Percentiles rank a stretch among this genome's conserved stretches.
These are phyloP conservation scores for Aechmea fasciata DNA, from an alignment of 176 grass and related monocot species.

Conservation along the genomic window DNA sequence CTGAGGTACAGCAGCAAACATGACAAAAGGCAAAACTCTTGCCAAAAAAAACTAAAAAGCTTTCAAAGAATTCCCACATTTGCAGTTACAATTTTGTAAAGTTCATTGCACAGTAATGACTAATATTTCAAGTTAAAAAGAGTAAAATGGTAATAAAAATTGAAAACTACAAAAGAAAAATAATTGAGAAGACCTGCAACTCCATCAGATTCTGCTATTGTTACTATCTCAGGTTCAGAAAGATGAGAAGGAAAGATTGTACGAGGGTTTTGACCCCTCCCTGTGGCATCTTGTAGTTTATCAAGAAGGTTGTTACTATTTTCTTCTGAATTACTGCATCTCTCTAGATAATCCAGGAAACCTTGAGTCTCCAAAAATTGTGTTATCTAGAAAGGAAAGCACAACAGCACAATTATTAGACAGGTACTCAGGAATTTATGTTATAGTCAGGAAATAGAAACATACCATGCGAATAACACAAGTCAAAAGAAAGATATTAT, in stretches of 20 bases:
- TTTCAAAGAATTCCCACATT: too few species aligned
- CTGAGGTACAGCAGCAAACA: slow-evolving; percentile 16
- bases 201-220: slow-evolving; percentile 75
- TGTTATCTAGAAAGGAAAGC: slow-evolving; percentile 64
- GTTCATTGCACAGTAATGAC: background rate
- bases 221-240: slow-evolving; percentile 77
- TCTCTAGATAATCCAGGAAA: slow-evolving; percentile 98
- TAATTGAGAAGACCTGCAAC: slow-evolving; percentile 41
- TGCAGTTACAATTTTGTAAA: too few species aligned
- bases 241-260: slow-evolving; percentile 79
- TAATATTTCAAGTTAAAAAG: slow-evolving; percentile 2
- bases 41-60: background rate
- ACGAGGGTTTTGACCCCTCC: slow-evolving; percentile 72
- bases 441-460: background rate
- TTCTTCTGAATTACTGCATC: slow-evolving; percentile 84
- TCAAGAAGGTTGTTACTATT: slow-evolving; percentile 74
- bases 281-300: slow-evolving; percentile 97
- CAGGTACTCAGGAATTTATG: background rate
- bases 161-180: background rate
- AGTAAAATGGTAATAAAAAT: slow-evolving; percentile 5
- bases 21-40: background rate
- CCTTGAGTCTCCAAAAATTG: slow-evolving; percentile 98
- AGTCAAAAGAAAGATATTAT: background rate
- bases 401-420: slow-evolving; percentile 12
- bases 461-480: too few species aligned